Base-by-base conservation (phyloP, 805 yeast species). In the Wickerhamiella galacta region DNA sequence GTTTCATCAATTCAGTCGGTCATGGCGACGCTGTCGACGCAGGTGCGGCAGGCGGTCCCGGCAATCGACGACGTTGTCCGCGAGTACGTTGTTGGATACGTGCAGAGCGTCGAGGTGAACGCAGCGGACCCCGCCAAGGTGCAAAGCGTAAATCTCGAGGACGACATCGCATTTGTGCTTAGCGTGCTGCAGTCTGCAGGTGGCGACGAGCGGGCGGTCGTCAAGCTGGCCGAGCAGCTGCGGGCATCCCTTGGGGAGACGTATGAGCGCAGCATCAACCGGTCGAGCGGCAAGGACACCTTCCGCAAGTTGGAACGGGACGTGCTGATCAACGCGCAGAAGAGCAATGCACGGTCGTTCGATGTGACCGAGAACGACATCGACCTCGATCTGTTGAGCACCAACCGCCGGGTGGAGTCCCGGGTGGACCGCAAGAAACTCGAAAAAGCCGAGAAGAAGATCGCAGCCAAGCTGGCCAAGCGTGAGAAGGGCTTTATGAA, bases 391-490 rank as follows among this genome's bases (percentile, higher is more conserved):
- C 42, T 46, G 34, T 92, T 85, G 41, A 47, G 55, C 15, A 66
- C 93, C 0, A 95, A 94, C 36, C 70, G 94, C 57, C 73, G 76
- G 44, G 77, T 83, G 61, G 96, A 90, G 55, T 75, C 92, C 28
- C 71, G 92, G 49, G 99, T 90, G 27, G 98, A 90, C 56, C 78
- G 78, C 65, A 85, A 83, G 72, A 90, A 90, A 57, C 72, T 90
- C 48, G 95, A 85, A 52, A 90, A 87, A 57, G 98, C 95, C 37
- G 99, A 90, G 62, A 72, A 83, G 49, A 90, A 90, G 64, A 85
- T 90, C 52, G 95, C 95, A 16, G 87, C 92, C 52, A 90, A 90
- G 60, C 87, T 90, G 40, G 95, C 95, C 25, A 87, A 87, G 63
- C 68, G 83, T 45, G 44, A 49, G 45, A 34, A 45, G 41, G 48